Evolutionary conservation across 2,329 filamentous ascomycete genomes (phyloP).

Genomic region (Beauveria sp.): DNA sequence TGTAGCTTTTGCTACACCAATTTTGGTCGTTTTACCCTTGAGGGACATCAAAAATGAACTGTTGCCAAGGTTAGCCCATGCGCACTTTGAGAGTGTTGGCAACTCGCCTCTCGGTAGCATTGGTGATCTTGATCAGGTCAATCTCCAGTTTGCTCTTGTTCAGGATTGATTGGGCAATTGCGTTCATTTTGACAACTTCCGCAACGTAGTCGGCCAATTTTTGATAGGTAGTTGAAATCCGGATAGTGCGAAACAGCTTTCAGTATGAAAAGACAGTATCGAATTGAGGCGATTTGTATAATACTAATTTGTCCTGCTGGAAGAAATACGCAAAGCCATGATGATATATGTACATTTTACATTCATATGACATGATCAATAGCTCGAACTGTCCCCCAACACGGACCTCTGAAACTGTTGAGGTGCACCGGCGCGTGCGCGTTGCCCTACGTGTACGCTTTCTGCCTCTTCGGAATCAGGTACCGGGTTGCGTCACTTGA

Average conservation of each 20-base stretch:
- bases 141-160: constrained; percentile 7
- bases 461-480: neutral
- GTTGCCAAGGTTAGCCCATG: neutral
- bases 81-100: neutral
- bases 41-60: constrained; percentile 6
- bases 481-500: neutral
- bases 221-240: neutral
- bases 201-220: neutral
- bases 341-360: neutral
- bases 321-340: no score
- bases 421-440: neutral
- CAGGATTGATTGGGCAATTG: neutral
- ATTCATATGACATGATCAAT: neutral
- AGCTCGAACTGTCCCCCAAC: neutral
- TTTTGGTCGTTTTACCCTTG: constrained; percentile 5
- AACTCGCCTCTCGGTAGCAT: constrained; percentile 1
- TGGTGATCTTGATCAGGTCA: neutral
- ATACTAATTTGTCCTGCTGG: neutral
- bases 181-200: neutral
- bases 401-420: neutral
- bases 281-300: neutral
- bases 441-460: neutral
- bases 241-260: neutral
- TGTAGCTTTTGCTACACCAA: neutral
- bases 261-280: neutral